A percentile compares a stretch with the other conserved stretches of the same genome.
Evolutionary conservation across 129 eudicot genomes (phyloP).

Genomic region (Lactuca saligna): DNA sequence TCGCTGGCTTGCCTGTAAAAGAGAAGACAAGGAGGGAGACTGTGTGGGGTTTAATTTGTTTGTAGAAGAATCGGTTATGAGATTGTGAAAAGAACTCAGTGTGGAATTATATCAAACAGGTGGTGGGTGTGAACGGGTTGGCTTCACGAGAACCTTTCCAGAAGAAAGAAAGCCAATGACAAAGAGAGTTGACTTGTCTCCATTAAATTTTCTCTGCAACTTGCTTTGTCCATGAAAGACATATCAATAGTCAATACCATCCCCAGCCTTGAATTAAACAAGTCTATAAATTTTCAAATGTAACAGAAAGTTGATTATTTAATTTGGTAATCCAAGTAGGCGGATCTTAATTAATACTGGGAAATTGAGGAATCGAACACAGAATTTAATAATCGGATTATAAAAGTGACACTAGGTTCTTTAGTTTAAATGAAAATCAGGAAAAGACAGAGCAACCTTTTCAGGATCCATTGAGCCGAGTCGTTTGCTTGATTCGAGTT

Average conservation of each 20-base stretch:
- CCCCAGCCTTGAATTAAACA: conserved; percentile 22
- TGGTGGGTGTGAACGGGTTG: conserved; percentile 51
- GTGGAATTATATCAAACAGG: conserved; percentile 31
- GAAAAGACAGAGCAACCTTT: conserved; percentile 23
- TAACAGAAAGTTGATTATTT: conserved; percentile 1
- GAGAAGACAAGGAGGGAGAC: not conserved
- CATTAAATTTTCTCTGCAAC: conserved; percentile 31
- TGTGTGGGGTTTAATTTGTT: not conserved
- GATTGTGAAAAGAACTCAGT: conserved; percentile 18
- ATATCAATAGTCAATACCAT: not conserved
- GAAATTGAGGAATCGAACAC: conserved; percentile 5
- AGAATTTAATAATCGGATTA: conserved; percentile 23
- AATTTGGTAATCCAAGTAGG: conserved; percentile 16
- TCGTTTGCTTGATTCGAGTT: not conserved
- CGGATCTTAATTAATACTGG: conserved; percentile 9
- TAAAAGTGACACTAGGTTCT: conserved; percentile 5
- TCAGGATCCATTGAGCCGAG: conserved; percentile 21
- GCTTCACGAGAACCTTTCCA: conserved; percentile 46
- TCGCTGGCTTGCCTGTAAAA: conserved; percentile 7
- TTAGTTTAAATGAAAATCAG: not conserved
- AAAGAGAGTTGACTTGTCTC: conserved; percentile 44
- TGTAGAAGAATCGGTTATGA: conserved; percentile 9
- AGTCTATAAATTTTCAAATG: conserved; percentile 4
- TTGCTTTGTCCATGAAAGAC: conserved; percentile 19
- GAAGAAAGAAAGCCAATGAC: conserved; percentile 26